Evolutionary conservation across 495 filamentous ascomycete genomes (phyloP), one percentile per base, ranked within the genome.

Genomic region (Parathielavia appendiculata): DNA sequence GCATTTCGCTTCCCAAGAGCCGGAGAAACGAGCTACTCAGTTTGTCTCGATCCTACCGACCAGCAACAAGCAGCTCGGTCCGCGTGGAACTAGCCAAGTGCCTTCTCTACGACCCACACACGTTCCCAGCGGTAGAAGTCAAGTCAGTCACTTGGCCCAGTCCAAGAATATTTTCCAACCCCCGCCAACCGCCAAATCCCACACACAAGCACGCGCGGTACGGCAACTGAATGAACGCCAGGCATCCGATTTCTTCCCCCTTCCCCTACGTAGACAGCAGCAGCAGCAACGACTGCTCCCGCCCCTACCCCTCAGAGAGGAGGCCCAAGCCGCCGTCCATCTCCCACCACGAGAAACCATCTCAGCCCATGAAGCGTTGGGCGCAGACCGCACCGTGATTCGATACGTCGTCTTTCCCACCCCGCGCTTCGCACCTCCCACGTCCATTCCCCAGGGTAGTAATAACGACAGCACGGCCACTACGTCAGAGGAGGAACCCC

Each of bases 371-470:
- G 39, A 36, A 1, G 22, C 52, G 20, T 26, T 59, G 0, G 22
- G 51, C 38, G n/a, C 45, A 32, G 47, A 51, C 46, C 26, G 39
- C 0, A 38, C 35, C 1, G 19, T 60, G 5, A 9, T 55, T 1
- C 60, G 56, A 6, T 63, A 60, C 20, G 60, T 60, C 0, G 41
- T 63, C 38, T 56, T 56, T 46, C 56, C 35, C 0, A 63, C 57
- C 5, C 14, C 8, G 1, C 58, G 40, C 12, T 30, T 56, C 39
- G 4, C 9, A 0, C 13, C 36, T 2, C 16, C 32, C 30, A 35
- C 32, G 16, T 36, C 26, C 54, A 22, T 10, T n/a, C 41, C 30
- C 14, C 13, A 30, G 26, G 44, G n/a, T 20, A 4, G 1, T 11
- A 44, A 7, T 17, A 44, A 34, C 35, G 17, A 8, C 22, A 19